phyloP scores from a whole-genome alignment of 1,284 basidiomycete genomes.

The Pseudozyma thailandica region DNA sequence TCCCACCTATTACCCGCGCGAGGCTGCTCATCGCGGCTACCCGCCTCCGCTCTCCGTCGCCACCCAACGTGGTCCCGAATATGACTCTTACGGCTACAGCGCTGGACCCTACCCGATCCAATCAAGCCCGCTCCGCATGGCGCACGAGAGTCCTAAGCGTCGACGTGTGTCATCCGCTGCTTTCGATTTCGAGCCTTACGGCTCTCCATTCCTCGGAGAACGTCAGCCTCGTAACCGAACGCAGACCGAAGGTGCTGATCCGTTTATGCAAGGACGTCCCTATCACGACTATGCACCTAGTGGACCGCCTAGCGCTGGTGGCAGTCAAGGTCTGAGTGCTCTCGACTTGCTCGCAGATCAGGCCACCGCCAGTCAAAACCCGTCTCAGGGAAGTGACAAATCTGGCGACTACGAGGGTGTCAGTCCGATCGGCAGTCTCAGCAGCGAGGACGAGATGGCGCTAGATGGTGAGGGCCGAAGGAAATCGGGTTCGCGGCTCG shows the following conservation, averaged over 20 bases:
- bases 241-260: conserved; percentile 54
- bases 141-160: conserved; percentile 63
- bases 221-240: conserved; percentile 44
- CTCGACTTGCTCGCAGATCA: conserved; percentile 67
- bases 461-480: conserved; percentile 25
- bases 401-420: conserved; percentile 49
- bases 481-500: conserved; percentile 28
- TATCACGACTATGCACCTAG: conserved; percentile 39
- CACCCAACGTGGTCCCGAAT: conserved; percentile 26
- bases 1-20: conserved; percentile 28
- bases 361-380: conserved; percentile 63
- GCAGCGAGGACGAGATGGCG: conserved; percentile 48
- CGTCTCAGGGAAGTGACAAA: conserved; percentile 57
- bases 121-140: conserved; percentile 46
- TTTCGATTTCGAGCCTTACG: conserved; percentile 52
- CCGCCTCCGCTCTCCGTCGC: conserved; percentile 31
- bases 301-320: conserved; percentile 29
- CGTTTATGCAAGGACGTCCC: conserved; percentile 20
- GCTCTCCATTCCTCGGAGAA: conserved; percentile 46
- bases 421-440: conserved; percentile 47
- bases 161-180: conserved; percentile 55
- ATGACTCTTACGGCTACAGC: conserved; percentile 37
- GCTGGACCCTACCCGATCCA: conserved; percentile 26
- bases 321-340: conserved; percentile 52
- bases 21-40: conserved; percentile 34